phyloP scores from a whole-genome alignment of 805 yeast genomes.

The Metschnikowia reukaufii region DNA sequence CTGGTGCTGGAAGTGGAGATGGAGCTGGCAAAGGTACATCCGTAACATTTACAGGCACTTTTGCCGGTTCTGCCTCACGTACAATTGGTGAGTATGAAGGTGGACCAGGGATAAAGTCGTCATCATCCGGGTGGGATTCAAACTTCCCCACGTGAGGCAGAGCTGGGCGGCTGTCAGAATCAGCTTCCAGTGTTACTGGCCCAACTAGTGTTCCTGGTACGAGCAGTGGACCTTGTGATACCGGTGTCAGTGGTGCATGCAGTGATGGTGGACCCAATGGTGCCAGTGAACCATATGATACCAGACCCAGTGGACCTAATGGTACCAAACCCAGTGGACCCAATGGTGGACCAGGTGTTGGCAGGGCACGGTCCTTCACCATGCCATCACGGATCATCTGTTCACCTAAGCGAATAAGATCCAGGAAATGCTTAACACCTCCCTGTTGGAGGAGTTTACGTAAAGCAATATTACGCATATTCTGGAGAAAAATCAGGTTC shows the following conservation, averaged over 20 bases:
- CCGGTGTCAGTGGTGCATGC: no score
- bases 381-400: slow-evolving; percentile 3
- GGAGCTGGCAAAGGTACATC: background rate
- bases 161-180: background rate
- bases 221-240: no score
- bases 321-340: no score
- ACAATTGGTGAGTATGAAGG: background rate
- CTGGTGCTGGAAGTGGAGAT: background rate
- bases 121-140: no score
- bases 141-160: background rate
- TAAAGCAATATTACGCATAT: slow-evolving; percentile 5
- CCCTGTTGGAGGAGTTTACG: slow-evolving; percentile 3
- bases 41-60: background rate
- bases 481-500: background rate
- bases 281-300: no score
- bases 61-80: background rate
- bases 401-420: slow-evolving; percentile 1
- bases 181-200: background rate
- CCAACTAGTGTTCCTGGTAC: background rate
- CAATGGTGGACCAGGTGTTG: background rate
- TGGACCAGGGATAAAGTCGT: background rate
- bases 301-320: no score
- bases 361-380: slow-evolving; percentile 3
- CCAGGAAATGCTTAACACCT: background rate
- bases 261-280: no score